A percentile compares a stretch with the other conserved stretches of the same genome.
These are phyloP conservation scores for Nothophaeocryptopus gaeumannii DNA, from an alignment of 2,329 filamentous ascomycete species.

Conservation along the genomic window DNA sequence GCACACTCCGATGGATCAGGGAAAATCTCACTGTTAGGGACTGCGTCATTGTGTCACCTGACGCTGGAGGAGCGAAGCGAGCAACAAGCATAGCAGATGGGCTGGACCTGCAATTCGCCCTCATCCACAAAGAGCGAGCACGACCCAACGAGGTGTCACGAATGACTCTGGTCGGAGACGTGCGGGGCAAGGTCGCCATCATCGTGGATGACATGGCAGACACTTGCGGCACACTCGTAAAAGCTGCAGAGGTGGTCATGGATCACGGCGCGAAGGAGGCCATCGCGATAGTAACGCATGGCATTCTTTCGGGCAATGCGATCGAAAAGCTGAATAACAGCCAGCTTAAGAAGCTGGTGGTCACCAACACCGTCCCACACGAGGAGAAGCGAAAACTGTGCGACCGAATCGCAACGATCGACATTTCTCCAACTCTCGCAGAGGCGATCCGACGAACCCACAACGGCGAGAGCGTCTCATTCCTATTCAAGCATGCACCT, in stretches of 20 bases:
- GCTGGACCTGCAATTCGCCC: constrained; percentile 82
- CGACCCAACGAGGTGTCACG: constrained; percentile 86
- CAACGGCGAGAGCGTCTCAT: constrained; percentile 66
- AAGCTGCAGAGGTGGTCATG: constrained; percentile 86
- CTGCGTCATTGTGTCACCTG: constrained; percentile 90
- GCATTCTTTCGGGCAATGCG: constrained; percentile 82
- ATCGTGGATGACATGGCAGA: constrained; percentile 98
- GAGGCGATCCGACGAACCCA: constrained; percentile 68
- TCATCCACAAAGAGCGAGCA: constrained; percentile 95
- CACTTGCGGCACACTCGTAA: constrained; percentile 83
- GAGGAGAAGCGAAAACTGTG: constrained; percentile 77
- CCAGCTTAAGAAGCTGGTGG: constrained; percentile 73
- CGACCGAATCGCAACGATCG: constrained; percentile 81
- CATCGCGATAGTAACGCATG: constrained; percentile 92
- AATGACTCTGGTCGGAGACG: constrained; percentile 95
- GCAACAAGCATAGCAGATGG: constrained; percentile 91
- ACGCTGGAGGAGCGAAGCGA: constrained; percentile 90
- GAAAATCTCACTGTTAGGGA: constrained; percentile 79
- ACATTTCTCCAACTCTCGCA: constrained; percentile 81
- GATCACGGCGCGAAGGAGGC: constrained; percentile 83
- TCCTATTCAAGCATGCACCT: constrained; percentile 66
- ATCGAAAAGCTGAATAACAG: constrained; percentile 82
- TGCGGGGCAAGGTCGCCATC: constrained; percentile 86
- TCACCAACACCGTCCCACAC: constrained; percentile 84
- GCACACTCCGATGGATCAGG: constrained; percentile 84